Evolutionary conservation across 2,329 filamentous ascomycete genomes (phyloP), one percentile per base, ranked within the genome.

Genomic region (Arthrinium puccinioides): DNA sequence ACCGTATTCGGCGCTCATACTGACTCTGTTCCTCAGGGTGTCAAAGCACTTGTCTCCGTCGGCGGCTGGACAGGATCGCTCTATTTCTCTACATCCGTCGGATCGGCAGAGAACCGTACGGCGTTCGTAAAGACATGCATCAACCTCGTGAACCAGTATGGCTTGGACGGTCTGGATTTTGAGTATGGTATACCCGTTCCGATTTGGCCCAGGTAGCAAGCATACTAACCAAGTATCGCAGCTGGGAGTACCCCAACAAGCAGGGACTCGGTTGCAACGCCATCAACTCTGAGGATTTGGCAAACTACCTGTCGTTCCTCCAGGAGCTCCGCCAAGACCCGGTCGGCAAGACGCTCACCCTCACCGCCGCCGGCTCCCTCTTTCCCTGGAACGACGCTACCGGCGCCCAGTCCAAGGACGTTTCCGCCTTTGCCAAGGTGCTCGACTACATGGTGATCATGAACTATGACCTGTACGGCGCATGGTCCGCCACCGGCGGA

Each of bases 211-310:
- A n/a, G n/a, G n/a, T n/a, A n/a, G n/a, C n/a, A n/a, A n/a, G n/a
- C n/a, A n/a, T n/a, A n/a, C n/a, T n/a, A n/a, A n/a, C n/a, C n/a
- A n/a, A n/a, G n/a, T n/a, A n/a, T n/a, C n/a, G 11, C 16, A 30
- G 29, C 31, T 33, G 31, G 31, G 31, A 33, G 5, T 33, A 33
- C 21, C 31, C 31, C 31, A 2, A 67, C 78, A 39, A 76, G 72
- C 8, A 74, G 66, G 36, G 65, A 77, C 37, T 38, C n/a, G 26
- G 36, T 16, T 38, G 36, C 36, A 38, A 38, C 36, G 21, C 21
- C 33, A 40, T 45, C 38, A 44, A 37, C 30, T 13, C 15, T 11
- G 31, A 47, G 20, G 45, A 47, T 36, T 41, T 39, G 5, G 21
- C 32, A 32, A 47, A 45, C 39, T 39, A 39, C 39, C 38, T 47